Evolutionary conservation across 129 eudicot genomes (phyloP).

Genomic region (Chrysanthemum makinoi): DNA sequence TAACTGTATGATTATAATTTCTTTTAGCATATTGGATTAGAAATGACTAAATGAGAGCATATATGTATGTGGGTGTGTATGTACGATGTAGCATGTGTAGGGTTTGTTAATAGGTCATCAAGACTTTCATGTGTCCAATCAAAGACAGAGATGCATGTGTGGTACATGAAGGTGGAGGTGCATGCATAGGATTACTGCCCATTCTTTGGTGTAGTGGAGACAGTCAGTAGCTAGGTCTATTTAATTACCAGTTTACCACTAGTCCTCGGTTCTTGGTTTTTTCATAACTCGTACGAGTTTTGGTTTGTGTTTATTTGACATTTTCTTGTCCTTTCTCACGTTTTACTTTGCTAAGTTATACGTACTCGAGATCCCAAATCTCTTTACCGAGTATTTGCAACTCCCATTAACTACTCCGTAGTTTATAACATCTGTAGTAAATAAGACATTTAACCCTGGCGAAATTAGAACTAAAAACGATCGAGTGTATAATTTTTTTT

Average conservation of each 20-base stretch:
- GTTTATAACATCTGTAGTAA: too few species aligned
- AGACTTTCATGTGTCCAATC: conserved; percentile 28
- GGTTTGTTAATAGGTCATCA: conserved; percentile 18
- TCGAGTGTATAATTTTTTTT: too few species aligned
- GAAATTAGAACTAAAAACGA: too few species aligned
- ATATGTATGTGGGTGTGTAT: neutral
- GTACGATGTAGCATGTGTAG: conserved; percentile 19
- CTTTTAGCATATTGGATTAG: too few species aligned
- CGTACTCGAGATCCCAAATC: conserved; percentile 20
- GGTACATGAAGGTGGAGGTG: conserved; percentile 14
- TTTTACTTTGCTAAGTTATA: conserved; percentile 14
- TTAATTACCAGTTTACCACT: conserved; percentile 1
- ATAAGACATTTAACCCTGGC: too few species aligned
- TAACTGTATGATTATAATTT: too few species aligned
- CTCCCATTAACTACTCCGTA: neutral
- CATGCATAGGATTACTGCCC: conserved; percentile 26
- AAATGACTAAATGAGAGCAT: too few species aligned
- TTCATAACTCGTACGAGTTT: conserved; percentile 23
- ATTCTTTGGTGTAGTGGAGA: conserved; percentile 23
- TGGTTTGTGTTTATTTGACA: conserved; percentile 20
- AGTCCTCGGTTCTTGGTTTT: conserved; percentile 15
- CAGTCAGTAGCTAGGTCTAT: conserved; percentile 16
- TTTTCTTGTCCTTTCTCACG: conserved; percentile 17
- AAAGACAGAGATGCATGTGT: conserved; percentile 17
- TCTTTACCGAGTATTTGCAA: neutral